Base-by-base conservation (phyloP, 163 green algal species). In the Chloromonas sp. region DNA sequence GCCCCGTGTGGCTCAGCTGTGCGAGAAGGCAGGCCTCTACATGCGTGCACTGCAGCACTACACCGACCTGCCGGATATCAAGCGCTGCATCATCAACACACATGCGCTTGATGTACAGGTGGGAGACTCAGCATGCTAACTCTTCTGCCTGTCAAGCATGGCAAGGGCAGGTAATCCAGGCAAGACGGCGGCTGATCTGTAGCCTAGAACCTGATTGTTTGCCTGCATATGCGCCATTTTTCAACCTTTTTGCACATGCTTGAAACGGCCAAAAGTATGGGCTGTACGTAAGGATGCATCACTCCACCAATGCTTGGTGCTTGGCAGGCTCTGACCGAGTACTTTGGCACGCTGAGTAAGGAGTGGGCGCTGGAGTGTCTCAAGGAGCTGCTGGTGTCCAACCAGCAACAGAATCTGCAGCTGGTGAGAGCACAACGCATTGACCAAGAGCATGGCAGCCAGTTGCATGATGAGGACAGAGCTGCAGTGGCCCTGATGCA, bases 1-100 rank as follows among this genome's bases (percentile, higher is more conserved):
- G 0, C 97, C 97, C 2, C 94, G 97, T 84, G 95, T 99, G 79
- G 95, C 92, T 36, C 97, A 99, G 95, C 93, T 99, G 85, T 98
- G 95, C 87, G 97, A 99, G 91, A 99, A 99, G 93, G 96, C 97
- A 1, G 97, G 97, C 1, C 93, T 99, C 83, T 99, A 99, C 93
- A 98, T 99, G 94, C 93, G 97, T 70, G 97, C 97, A 13, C 93
- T 99, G 90, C 95, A 98, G 92, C 97, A 99, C 93, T 99, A 99
- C 94, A 98, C 94, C 5, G 97, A 99, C 87, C 92, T 99, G 57
- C 87, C 91, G n/a, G 97, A 99, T 91, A 98, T 99, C 89, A 98
- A 98, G 71, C 71, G 71, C 60, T 60, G 8, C 59, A 85, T 81
- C 82, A 70, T 98, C 86, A 99, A 99, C 94, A 99, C 97, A 11